Base-by-base conservation (phyloP, 1,284 basidiomycete species). In the Tausonia pullulans region DNA sequence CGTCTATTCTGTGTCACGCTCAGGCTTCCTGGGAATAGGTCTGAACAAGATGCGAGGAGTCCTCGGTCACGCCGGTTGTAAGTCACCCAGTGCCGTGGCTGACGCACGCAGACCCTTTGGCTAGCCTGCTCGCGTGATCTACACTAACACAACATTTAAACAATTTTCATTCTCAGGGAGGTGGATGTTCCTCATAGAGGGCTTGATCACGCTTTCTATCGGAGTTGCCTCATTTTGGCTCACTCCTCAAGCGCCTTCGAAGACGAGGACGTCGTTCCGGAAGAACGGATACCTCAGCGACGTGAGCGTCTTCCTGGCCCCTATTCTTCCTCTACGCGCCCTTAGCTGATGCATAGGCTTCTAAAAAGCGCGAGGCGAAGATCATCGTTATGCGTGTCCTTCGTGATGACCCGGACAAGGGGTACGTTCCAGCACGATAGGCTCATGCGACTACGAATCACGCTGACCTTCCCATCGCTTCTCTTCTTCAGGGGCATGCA, bases 351-450 rank as follows among this genome's bases (percentile, higher is more conserved):
- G 27, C 27, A 27, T 27, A 2, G 27, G 27, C 9, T 49, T 49
- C 9, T 49, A 49, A 49, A 14, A 8, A 49, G 48, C 48, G 48
- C 41, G 80, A 83, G 67, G 82, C 82, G 68, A 77, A 77, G 2
- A 84, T 85, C 63, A 77, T 81, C 1, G 81, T 84, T 7, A 79
- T 78, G 63, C 78, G 84, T 16, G 78, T 87, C 27, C 77, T 88
- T 4, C 79, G 87, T 4, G 87, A 87, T 70, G 86, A 87, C 68
- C 86, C 71, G 4, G 67, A 68, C 40, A 68, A 64, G 62, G 43
- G 60, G 53, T 51, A n/a, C 11, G n/a, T n/a, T n/a, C n/a, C 11
- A 11, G n/a, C 11, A 11, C n/a, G 49, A 51, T 11, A 11, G 49
- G 49, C 49, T 51, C 11, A 51, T 51, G 27, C 27, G 27, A 27